These are phyloP conservation scores for Neltuma alba DNA, from an alignment of 306 rosid species.

Conservation along the genomic window DNA sequence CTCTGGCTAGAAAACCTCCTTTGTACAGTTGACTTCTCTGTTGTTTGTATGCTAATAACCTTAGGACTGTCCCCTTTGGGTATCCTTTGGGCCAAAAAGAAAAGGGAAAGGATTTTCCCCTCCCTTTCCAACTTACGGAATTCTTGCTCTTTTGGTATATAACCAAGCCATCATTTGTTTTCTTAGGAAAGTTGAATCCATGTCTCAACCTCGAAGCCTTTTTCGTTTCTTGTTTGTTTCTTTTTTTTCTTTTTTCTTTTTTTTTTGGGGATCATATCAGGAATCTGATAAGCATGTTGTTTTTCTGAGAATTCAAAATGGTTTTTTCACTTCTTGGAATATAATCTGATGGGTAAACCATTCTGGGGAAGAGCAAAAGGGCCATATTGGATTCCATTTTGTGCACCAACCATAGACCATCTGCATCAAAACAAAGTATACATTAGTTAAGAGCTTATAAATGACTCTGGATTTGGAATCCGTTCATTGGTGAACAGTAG, in stretches of 20 bases:
- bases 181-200: not conserved
- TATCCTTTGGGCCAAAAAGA: constrained; percentile 38
- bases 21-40: constrained; percentile 53
- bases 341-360: constrained; percentile 82
- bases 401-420: constrained; percentile 71
- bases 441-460: not conserved
- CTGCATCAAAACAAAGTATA: constrained; percentile 43
- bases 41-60: constrained; percentile 15
- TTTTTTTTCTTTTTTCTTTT: too few species aligned
- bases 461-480: constrained; percentile 40
- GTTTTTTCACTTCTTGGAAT: constrained; percentile 40
- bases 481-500: not conserved
- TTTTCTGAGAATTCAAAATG: not conserved
- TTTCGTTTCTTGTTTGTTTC: not conserved
- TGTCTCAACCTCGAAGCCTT: constrained; percentile 25
- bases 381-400: constrained; percentile 92
- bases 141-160: constrained; percentile 17
- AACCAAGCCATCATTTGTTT: not conserved
- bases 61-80: constrained; percentile 39
- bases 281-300: constrained; percentile 18
- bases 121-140: constrained; percentile 19
- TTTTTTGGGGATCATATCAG: constrained; percentile 30
- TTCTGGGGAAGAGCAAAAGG: constrained; percentile 97
- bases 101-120: constrained; percentile 28
- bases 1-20: constrained; percentile 39